Conservation (phyloP, 306 rosid genomes). For the Ormosia emarginata region DNA sequence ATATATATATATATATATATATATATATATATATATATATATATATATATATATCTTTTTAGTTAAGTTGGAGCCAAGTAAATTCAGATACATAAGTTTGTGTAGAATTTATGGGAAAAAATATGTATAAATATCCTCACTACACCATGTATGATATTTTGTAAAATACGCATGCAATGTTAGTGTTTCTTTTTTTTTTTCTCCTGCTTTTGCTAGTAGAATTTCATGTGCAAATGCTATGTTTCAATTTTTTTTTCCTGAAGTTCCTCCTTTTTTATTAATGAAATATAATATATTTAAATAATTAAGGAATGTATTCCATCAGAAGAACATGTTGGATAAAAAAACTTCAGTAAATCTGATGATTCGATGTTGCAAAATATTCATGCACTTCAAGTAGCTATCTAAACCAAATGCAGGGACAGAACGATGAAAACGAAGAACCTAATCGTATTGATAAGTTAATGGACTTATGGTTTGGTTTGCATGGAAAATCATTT, state of each 20-base stretch:
- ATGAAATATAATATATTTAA: neutral
- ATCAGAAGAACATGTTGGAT: neutral
- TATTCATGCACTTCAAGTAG: neutral
- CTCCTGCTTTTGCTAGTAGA: neutral
- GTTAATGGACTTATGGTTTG: neutral
- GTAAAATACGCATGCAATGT: slow-evolving; percentile 27
- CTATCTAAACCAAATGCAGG: neutral
- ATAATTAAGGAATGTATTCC: neutral
- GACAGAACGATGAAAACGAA: neutral
- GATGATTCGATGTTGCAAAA: neutral
- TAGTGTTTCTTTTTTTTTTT: neutral
- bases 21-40: neutral
- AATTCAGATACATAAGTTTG: slow-evolving; percentile 15
- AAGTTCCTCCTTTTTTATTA: neutral
- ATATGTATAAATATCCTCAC: neutral
- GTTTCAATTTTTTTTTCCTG: neutral
- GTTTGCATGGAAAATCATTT: neutral
- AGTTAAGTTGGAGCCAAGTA: slow-evolving; percentile 10
- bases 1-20: neutral
- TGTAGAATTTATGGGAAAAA: slow-evolving; percentile 1
- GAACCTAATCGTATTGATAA: neutral
- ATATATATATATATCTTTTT: too few relatives aligned
- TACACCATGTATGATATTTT: slow-evolving; percentile 5
- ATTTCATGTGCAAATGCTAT: neutral
- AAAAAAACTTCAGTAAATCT: neutral